A percentile compares a stretch with the other conserved stretches of the same genome.
Conservation (phyloP, 164 flowering plant genomes). For the Echeveria elegans region DNA sequence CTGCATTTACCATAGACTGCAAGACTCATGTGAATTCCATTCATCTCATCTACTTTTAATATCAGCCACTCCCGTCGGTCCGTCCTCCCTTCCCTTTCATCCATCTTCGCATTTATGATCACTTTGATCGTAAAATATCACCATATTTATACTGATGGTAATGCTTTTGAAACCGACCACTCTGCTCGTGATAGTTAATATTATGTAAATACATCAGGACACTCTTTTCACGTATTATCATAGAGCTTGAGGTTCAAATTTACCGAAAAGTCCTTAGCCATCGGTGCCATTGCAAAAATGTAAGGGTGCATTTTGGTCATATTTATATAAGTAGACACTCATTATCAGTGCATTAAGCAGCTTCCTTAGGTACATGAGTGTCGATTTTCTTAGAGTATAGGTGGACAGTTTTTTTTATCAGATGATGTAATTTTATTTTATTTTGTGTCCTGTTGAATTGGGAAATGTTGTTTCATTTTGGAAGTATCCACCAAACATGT, state of each 20-base stretch:
- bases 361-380: too few relatives aligned
- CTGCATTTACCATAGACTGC: neutral
- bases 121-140: neutral
- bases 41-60: neutral
- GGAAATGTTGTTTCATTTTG: constrained; percentile 1
- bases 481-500: neutral
- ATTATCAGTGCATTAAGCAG: too few relatives aligned
- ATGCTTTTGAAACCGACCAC: neutral
- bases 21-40: constrained; percentile 7
- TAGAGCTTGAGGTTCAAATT: too few relatives aligned
- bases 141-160: neutral
- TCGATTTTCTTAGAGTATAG: too few relatives aligned
- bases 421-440: neutral
- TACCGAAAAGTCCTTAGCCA: too few relatives aligned
- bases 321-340: too few relatives aligned
- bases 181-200: neutral
- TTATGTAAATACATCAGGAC: too few relatives aligned
- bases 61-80: constrained; percentile 8
- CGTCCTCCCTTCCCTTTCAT: neutral
- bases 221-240: too few relatives aligned
- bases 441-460: neutral
- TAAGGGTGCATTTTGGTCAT: too few relatives aligned
- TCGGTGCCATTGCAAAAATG: too few relatives aligned
- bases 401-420: neutral
- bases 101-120: constrained; percentile 2